Evolutionary conservation across 768 basidiomycete species (phyloP), one percentile per base, ranked within the genome.

Genomic region (Tulasnella calospora): DNA sequence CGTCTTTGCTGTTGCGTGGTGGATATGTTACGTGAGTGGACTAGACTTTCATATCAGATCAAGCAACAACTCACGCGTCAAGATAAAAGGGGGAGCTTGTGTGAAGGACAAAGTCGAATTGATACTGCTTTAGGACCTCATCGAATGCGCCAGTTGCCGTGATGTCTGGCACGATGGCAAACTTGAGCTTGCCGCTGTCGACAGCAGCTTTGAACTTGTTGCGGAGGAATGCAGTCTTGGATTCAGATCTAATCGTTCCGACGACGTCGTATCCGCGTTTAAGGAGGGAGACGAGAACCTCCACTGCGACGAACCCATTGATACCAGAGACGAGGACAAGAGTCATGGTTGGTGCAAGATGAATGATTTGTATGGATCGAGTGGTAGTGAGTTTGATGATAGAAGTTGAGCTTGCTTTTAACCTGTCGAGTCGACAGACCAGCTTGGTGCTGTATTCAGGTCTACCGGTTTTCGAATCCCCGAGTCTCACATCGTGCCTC

Each of bases 221-320:
- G 15, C 51, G 44, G 19, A 74, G 44, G 21, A 41, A 74, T 0
- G 44, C 44, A 15, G 73, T 55, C 44, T 74, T 74, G 73, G 73
- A 74, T 6, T 44, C 44, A 27, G 73, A 74, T 35, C 73, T 38
- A 19, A 74, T 33, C 2, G 73, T 74, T 35, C 73, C 73, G 12
- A 74, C 73, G 73, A 74, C 46, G 40, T 44, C 44, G 44, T 74
- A 74, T 55, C 73, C 73, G 8, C 85, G 84, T 79, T 91, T 88
- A 17, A 94, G 88, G n/a, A 92, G 85, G 10, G 80, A 81, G 55
- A 85, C 85, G 30, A 89, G 88, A 73, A 92, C 85, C 89, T 91
- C 91, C 10, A 86, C 83, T n/a, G 89, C 89, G 77, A 91, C 86
- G 82, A 86, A 91, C 36, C 90, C 89, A 80, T 88, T 89, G 15